Evolutionary conservation across 1,139 yeast species (phyloP).

Genomic region (Trichomonascaceae sp.): DNA sequence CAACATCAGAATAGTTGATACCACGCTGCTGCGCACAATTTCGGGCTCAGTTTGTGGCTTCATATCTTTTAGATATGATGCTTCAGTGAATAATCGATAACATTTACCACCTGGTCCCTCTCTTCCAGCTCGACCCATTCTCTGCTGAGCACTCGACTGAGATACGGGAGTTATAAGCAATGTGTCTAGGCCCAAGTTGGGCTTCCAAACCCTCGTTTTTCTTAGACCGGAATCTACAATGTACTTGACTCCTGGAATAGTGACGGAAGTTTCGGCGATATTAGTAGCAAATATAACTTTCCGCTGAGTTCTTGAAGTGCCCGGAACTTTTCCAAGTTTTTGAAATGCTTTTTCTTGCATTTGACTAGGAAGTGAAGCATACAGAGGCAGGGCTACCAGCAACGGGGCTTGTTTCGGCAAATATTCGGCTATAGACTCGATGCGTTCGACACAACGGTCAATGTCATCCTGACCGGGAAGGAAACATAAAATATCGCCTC

Average conservation of each 20-base stretch:
- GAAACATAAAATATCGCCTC: slow-evolving; percentile 85
- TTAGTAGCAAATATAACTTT: slow-evolving; percentile 89
- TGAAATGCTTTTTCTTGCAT: slow-evolving; percentile 76
- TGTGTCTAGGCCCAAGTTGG: slow-evolving; percentile 84
- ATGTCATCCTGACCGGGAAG: slow-evolving; percentile 97
- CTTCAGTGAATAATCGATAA: slow-evolving; percentile 73
- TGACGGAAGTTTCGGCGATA: slow-evolving; percentile 95
- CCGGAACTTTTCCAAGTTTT: slow-evolving; percentile 42
- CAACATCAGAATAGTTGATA: slow-evolving; percentile 75
- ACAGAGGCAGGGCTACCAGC: slow-evolving; percentile 73
- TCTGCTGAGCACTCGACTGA: slow-evolving; percentile 88
- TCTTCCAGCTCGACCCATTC: slow-evolving; percentile 99
- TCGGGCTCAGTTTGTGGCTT: slow-evolving; percentile 88
- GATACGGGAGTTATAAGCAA: slow-evolving; percentile 87
- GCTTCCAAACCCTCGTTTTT: slow-evolving; percentile 92
- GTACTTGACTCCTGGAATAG: slow-evolving; percentile 91
- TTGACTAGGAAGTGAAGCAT: slow-evolving; percentile 85
- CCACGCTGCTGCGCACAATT: slow-evolving; percentile 77
- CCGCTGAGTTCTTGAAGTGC: slow-evolving; percentile 39
- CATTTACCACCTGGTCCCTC: slow-evolving; percentile 81
- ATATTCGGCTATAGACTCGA: slow-evolving; percentile 56
- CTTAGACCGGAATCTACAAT: slow-evolving; percentile 90
- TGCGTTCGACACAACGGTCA: slow-evolving; percentile 67
- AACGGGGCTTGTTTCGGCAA: slow-evolving; percentile 71
- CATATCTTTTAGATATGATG: slow-evolving; percentile 49